These are phyloP conservation scores for Russula sp. DNA, from an alignment of 768 basidiomycete species.

Conservation along the genomic window DNA sequence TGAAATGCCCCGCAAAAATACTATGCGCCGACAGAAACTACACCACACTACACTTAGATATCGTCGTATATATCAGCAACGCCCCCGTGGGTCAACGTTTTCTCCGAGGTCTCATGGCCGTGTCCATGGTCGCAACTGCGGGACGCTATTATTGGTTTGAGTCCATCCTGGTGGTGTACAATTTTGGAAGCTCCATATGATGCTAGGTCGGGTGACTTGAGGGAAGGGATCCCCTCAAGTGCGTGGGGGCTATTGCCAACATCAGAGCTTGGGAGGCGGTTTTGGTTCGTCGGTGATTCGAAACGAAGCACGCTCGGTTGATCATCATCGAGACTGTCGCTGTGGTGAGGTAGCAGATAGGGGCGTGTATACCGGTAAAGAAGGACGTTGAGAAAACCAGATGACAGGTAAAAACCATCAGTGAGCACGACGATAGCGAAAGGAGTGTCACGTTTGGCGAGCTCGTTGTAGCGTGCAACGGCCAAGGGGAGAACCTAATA, in stretches of 20 bases:
- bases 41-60: not conserved
- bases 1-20: not conserved
- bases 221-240: not conserved
- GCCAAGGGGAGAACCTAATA: conserved; percentile 35
- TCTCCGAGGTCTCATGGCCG: not conserved
- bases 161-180: not conserved
- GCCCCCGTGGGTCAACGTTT: not conserved
- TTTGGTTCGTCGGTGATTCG: not conserved
- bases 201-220: not conserved
- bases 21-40: not conserved
- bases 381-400: conserved; percentile 40
- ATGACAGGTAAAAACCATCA: conserved; percentile 36
- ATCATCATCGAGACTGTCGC: not conserved
- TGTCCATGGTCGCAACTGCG: not conserved
- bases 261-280: not conserved
- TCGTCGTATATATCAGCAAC: not conserved
- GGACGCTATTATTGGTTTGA: not conserved
- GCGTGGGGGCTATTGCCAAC: not conserved
- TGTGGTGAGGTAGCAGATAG: conserved; percentile 30
- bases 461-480: conserved; percentile 34
- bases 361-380: conserved; percentile 35
- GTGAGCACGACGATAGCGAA: conserved; percentile 34
- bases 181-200: not conserved
- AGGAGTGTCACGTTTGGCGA: conserved; percentile 28
- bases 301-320: not conserved